These are phyloP conservation scores for Lycium barbarum DNA, from an alignment of 257 asterid genomes.

Conservation along the genomic window DNA sequence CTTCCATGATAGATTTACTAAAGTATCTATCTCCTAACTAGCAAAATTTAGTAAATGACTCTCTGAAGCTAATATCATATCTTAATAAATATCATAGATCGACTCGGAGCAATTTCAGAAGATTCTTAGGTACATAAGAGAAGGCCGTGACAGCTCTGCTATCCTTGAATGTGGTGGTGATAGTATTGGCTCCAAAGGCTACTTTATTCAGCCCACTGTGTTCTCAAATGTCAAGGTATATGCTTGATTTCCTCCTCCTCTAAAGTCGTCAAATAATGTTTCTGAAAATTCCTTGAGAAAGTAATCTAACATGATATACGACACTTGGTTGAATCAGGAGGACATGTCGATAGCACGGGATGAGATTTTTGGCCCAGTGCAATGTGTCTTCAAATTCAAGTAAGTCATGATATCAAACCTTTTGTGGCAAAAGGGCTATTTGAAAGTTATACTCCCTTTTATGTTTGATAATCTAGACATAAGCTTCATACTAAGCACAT, in stretches of 20 bases:
- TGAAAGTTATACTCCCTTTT: neutral
- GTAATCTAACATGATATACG: neutral
- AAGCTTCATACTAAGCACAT: neutral
- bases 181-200: slow-evolving; percentile 70
- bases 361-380: slow-evolving; percentile 88
- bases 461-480: neutral
- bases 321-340: slow-evolving; percentile 48
- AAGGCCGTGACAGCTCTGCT: slow-evolving; percentile 66
- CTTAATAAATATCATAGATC: slow-evolving; percentile 46
- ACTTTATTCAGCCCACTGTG: slow-evolving; percentile 76
- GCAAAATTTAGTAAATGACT: slow-evolving; percentile 9
- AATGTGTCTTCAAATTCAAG: slow-evolving; percentile 76
- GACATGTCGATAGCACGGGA: slow-evolving; percentile 76
- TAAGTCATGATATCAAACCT: slow-evolving; percentile 39
- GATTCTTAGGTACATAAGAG: slow-evolving; percentile 68
- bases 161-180: slow-evolving; percentile 79
- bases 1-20: neutral
- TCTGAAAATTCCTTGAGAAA: neutral
- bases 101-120: slow-evolving; percentile 72
- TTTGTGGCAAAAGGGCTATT: neutral
- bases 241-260: neutral
- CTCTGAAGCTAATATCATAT: neutral
- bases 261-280: neutral
- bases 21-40: neutral
- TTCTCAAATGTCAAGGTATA: slow-evolving; percentile 80